phyloP scores from a whole-genome alignment of 2,329 filamentous ascomycete species.

The Aspergillaceae sp. region DNA sequence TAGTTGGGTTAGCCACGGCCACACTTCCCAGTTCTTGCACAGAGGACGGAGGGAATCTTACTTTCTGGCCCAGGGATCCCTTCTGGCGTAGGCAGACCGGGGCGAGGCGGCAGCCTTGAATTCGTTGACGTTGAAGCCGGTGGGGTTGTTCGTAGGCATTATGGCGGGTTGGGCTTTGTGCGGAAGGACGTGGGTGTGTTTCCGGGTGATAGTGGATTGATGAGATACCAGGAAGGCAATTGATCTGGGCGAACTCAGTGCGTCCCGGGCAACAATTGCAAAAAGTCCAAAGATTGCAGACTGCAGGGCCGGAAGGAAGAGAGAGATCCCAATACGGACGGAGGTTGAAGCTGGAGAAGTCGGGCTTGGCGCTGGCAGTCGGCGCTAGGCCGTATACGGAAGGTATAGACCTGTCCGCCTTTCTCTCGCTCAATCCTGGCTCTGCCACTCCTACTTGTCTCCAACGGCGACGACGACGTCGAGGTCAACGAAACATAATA shows the following conservation, averaged over 20 bases:
- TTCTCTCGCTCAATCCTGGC: slow-evolving; percentile 6
- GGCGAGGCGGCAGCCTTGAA: slow-evolving; percentile 63
- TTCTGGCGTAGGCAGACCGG: slow-evolving; percentile 40
- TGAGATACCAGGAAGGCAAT: neutral
- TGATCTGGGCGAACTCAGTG: slow-evolving; percentile 1
- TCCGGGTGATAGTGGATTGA: slow-evolving; percentile 2
- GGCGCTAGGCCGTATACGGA: slow-evolving; percentile 25
- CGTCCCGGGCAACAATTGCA: slow-evolving; percentile 6
- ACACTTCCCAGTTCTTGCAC: slow-evolving; percentile 9
- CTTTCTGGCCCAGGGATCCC: slow-evolving; percentile 57
- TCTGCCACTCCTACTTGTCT: neutral
- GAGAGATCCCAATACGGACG: slow-evolving; percentile 2
- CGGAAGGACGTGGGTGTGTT: slow-evolving; percentile 1
- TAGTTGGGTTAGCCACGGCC: slow-evolving; percentile 34
- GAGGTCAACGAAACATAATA: neutral
- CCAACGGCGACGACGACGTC: neutral
- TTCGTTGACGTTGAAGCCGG: slow-evolving; percentile 82
- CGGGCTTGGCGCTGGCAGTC: slow-evolving; percentile 15
- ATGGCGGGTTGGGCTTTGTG: slow-evolving; percentile 12
- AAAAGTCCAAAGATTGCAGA: neutral
- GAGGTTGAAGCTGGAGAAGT: slow-evolving; percentile 9
- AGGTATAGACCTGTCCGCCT: slow-evolving; percentile 18
- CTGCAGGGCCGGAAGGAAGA: too few species aligned
- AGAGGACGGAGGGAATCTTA: slow-evolving; percentile 29
- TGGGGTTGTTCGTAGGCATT: slow-evolving; percentile 59